Evolutionary conservation across 441 rosid genomes (phyloP), one percentile per base, ranked within the genome.

Genomic region (Gossypium gossypioides): DNA sequence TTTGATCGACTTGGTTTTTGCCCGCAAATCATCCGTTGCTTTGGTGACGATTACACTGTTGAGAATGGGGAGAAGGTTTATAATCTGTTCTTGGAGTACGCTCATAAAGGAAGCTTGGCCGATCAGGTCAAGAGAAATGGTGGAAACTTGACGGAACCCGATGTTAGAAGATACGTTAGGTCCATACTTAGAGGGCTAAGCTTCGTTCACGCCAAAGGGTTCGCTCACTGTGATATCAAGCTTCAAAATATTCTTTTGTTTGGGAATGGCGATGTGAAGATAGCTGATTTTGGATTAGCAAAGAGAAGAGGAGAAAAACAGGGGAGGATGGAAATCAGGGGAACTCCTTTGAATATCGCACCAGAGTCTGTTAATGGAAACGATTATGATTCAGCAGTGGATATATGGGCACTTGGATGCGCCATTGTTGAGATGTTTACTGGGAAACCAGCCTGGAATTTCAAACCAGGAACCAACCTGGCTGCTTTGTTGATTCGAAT

Each of bases 401-500:
- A 93, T 70, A 79, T 93, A 1, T 93, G 98, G 98, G 97, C 96
- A 0, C 82, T 93, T 5, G 98, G 96, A 19, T 91, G 97, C 52
- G 86, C 87, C 0, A 78, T 91, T 2, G 86, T 85, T 2, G 96
- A 93, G 89, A 93, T 93, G 97, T 70, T 81, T 40, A 82, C 91
- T 0, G 96, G 96, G 0, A 81, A 83, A 78, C 84, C 95, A 34
- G 88, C 93, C 0, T 89, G 96, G 97, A 76, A 80, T 72, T 67
- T 74, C 13, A 69, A 73, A 67, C 74, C 71, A n/a, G 86, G 78
- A 0, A 58, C 77, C 13, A 82, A 90, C 73, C n/a, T 83, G 48
- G 83, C 77, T 24, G 72, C 81, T 32, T 61, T 93, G 37, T 75
- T 93, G 87, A 71, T 93, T 29, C 79, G 82, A 24, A 91, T 93